Evolutionary conservation across 1,284 basidiomycete species (phyloP), one percentile per base, ranked within the genome.

Genomic region (Pseudozyma pruni): DNA sequence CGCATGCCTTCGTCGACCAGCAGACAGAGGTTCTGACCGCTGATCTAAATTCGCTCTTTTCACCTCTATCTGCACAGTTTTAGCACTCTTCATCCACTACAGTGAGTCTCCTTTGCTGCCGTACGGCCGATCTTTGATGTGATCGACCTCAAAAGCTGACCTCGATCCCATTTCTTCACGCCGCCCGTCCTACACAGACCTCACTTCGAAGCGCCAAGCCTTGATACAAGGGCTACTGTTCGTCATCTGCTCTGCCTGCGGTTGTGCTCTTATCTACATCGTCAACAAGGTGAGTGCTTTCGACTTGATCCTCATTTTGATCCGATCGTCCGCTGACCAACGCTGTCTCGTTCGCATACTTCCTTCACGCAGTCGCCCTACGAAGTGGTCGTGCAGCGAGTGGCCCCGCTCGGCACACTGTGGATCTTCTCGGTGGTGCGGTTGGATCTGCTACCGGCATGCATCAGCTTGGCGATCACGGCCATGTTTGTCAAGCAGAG

Each of bases 401-500:
- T 76, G 9, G 81, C 83, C 1, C 76, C 81, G 10, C 70, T 83
- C 0, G 83, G 83, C 33, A 80, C 81, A 2, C 71, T 83, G 17
- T 83, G 83, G 83, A 72, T 83, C 39, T 82, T 79, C 43, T 49
- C 75, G 10, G 72, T 83, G 8, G 80, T 83, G 17, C 72, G 78
- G 34, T 52, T 83, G 29, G 80, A 83, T 38, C 72, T 83, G 4
- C 38, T 70, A 3, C 70, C 67, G 7, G 79, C 76, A 1, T 50
- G 76, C 31, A 38, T 78, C 35, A 77, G 75, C 45, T 60, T 83
- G n/a, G 73, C 56, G 14, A 43, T 76, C n/a, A 71, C 78, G 11
- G 71, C 64, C 38, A 55, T 52, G 57, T 79, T 46, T 68, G 54
- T 71, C 19, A 42, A 66, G 48, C 43, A 61, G 22, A 31, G 16